Conservation (phyloP, 306 rosid genomes). For the Leucaena leucocephala region DNA sequence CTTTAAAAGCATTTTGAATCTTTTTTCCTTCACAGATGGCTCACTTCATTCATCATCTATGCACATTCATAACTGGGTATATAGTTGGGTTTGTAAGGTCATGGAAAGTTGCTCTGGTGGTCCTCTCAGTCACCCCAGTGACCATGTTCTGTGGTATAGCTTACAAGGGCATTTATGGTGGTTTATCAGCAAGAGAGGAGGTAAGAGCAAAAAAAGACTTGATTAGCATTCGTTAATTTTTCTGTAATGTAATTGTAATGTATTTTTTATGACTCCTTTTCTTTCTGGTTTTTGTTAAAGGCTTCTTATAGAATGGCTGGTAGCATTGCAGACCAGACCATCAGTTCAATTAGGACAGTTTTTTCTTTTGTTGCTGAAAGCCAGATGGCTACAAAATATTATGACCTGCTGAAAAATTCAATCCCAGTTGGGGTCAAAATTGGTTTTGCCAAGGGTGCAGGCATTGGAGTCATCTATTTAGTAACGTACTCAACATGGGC, state of each 20-base stretch:
- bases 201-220: conserved; percentile 43
- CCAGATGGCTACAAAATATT: conserved; percentile 61
- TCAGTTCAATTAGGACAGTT: conserved; percentile 86
- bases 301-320: conserved; percentile 83
- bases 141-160: conserved; percentile 88
- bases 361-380: conserved; percentile 90
- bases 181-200: conserved; percentile 83
- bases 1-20: neutral
- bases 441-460: conserved; percentile 93
- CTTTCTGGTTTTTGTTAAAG: conserved; percentile 40
- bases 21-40: conserved; percentile 75
- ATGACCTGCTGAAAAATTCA: conserved; percentile 56
- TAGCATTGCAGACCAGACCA: conserved; percentile 75
- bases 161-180: conserved; percentile 90
- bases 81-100: conserved; percentile 76
- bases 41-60: conserved; percentile 74
- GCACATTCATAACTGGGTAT: conserved; percentile 83
- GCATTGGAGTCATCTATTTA: conserved; percentile 81
- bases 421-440: conserved; percentile 73
- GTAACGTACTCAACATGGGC: conserved; percentile 96
- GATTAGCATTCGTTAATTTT: neutral
- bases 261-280: conserved; percentile 30
- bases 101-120: conserved; percentile 77
- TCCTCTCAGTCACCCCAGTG: conserved; percentile 79
- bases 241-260: neutral